phyloP scores from a whole-genome alignment of 345 rosid species.

The Arabidopsis suecica region DNA sequence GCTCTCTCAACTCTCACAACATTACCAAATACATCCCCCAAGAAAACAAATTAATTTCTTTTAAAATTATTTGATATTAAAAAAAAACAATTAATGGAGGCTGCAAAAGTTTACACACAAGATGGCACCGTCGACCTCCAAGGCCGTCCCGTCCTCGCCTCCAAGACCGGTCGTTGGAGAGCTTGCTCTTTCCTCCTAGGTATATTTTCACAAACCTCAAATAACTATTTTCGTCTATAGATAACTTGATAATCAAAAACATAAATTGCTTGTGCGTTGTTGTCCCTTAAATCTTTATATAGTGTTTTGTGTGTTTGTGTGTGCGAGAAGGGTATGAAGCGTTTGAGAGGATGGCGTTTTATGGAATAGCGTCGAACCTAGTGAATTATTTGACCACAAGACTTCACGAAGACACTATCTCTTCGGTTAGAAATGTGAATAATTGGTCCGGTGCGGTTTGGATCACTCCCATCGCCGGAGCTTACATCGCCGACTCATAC shows the following conservation, averaged over 20 bases:
- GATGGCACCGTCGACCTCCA: constrained; percentile 89
- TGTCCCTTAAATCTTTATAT: constrained; percentile 1
- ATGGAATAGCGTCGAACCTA: constrained; percentile 84
- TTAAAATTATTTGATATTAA: background rate
- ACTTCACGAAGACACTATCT: constrained; percentile 84
- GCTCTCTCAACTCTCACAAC: constrained; percentile 12
- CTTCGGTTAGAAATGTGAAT: constrained; percentile 87
- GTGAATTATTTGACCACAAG: constrained; percentile 79
- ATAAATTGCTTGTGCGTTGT: background rate
- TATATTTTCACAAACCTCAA: constrained; percentile 40
- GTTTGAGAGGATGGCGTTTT: constrained; percentile 96
- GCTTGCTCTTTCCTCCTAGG: constrained; percentile 93
- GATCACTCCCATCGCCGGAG: constrained; percentile 91
- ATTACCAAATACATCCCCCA: background rate
- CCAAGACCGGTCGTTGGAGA: constrained; percentile 83
- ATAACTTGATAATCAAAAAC: background rate
- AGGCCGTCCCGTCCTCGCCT: constrained; percentile 69
- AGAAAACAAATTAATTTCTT: background rate
- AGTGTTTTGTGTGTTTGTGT: constrained; percentile 1
- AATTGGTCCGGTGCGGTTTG: constrained; percentile 95
- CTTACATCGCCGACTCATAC: constrained; percentile 86
- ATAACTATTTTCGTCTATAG: constrained; percentile 3
- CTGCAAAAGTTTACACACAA: constrained; percentile 58
- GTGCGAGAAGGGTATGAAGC: constrained; percentile 74
- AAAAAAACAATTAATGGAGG: constrained; percentile 50